Evolutionary conservation across 2,329 filamentous ascomycete genomes (phyloP).

Genomic region (Fusarium scirpi): DNA sequence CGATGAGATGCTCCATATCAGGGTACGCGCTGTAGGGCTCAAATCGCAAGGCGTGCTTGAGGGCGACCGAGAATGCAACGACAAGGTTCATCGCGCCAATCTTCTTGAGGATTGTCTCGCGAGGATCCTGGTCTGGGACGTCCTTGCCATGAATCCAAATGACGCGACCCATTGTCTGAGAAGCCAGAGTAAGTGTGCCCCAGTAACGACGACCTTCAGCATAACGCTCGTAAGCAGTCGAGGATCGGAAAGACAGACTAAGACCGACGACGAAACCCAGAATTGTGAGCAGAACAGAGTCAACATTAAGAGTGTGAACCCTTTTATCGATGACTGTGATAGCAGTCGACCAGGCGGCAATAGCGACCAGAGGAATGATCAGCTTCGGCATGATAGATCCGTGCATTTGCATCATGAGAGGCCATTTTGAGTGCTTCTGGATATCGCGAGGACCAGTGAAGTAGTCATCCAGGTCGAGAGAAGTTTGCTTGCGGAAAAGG

Average conservation of each 20-base stretch:
- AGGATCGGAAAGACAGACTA: constrained; percentile 80
- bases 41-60: constrained; percentile 87
- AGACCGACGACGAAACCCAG: constrained; percentile 86
- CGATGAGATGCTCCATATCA: constrained; percentile 76
- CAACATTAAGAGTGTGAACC: constrained; percentile 52
- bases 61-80: constrained; percentile 78
- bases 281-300: constrained; percentile 72
- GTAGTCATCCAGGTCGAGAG: constrained; percentile 69
- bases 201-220: constrained; percentile 73
- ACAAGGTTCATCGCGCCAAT: constrained; percentile 81
- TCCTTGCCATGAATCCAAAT: constrained; percentile 85
- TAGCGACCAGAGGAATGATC: constrained; percentile 74
- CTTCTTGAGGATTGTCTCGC: constrained; percentile 77
- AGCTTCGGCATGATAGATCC: constrained; percentile 81
- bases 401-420: constrained; percentile 79
- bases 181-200: constrained; percentile 70
- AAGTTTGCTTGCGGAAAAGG: constrained; percentile 51
- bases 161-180: constrained; percentile 76
- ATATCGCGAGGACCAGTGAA: constrained; percentile 77
- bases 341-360: constrained; percentile 73
- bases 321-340: constrained; percentile 69
- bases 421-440: constrained; percentile 80
- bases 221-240: constrained; percentile 81
- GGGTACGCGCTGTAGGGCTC: constrained; percentile 84
- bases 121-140: constrained; percentile 62